A percentile compares a stretch with the other conserved stretches of the same genome.
phyloP scores from a whole-genome alignment of 140 eudicot genomes.

The Senecio squalidus region DNA sequence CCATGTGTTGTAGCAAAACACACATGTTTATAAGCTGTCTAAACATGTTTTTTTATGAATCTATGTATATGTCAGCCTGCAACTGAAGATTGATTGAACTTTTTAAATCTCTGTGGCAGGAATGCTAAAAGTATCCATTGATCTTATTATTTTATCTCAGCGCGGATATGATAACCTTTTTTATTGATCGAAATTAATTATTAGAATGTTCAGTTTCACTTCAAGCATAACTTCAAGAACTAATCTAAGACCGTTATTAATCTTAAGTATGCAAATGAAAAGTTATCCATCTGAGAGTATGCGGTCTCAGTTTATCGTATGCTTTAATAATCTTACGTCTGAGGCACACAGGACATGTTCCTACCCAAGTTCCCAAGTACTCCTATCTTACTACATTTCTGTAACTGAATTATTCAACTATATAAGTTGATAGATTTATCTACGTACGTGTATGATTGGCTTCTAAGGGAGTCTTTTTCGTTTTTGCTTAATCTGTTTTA shows the following conservation, averaged over 20 bases:
- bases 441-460: too few relatives aligned
- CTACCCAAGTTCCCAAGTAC: conserved; percentile 3
- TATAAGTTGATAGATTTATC: neutral
- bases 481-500: too few relatives aligned
- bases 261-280: too few relatives aligned
- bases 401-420: neutral
- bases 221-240: too few relatives aligned
- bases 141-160: neutral
- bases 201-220: neutral
- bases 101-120: conserved; percentile 4
- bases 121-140: conserved; percentile 8
- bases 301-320: too few relatives aligned
- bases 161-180: conserved; percentile 7
- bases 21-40: conserved; percentile 34
- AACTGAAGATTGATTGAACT: conserved; percentile 19
- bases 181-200: neutral
- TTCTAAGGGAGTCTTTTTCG: too few relatives aligned
- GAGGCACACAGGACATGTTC: conserved; percentile 2
- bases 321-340: neutral
- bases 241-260: too few relatives aligned
- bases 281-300: too few relatives aligned
- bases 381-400: neutral
- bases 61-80: conserved; percentile 17
- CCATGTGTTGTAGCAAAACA: conserved; percentile 30
- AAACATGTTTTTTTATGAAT: conserved; percentile 29